These are phyloP conservation scores for Entomortierella beljakovae DNA, from an alignment of 192 early-diverging fungal species.

Conservation along the genomic window DNA sequence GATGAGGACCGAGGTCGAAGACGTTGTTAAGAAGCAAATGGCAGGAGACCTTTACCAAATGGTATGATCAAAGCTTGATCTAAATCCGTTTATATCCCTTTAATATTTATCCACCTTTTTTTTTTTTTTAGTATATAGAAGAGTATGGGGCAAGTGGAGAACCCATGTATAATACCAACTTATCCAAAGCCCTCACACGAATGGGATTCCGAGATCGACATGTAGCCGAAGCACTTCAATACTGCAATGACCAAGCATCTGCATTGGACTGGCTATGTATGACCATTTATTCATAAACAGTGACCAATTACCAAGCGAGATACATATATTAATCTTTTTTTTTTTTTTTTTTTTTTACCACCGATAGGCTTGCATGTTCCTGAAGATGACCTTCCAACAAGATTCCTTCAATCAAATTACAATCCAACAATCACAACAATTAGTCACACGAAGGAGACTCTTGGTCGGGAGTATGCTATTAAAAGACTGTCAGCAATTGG, in stretches of 20 bases:
- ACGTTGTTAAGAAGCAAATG: constrained; percentile 68
- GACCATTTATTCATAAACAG: not conserved
- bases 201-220: constrained; percentile 82
- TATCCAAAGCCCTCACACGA: constrained; percentile 54
- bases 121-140: constrained; percentile 36
- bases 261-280: constrained; percentile 89
- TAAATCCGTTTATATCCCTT: not conserved
- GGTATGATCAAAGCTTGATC: constrained; percentile 5
- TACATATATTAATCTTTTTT: too few species aligned
- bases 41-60: constrained; percentile 46
- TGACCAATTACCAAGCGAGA: too few species aligned
- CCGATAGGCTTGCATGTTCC: constrained; percentile 80
- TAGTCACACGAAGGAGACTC: constrained; percentile 59
- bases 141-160: constrained; percentile 46
- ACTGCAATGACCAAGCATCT: constrained; percentile 56
- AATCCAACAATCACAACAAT: constrained; percentile 65
- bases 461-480: constrained; percentile 71
- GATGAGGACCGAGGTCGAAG: constrained; percentile 69
- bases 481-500: constrained; percentile 70
- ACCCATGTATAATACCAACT: constrained; percentile 36
- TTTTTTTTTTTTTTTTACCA: not conserved
- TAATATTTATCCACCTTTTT: not conserved
- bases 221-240: constrained; percentile 78
- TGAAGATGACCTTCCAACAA: constrained; percentile 79
- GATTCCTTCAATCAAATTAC: constrained; percentile 63